Base-by-base conservation (phyloP, 2,329 filamentous ascomycete genomes). In the Pestalotiopsis sp. region DNA sequence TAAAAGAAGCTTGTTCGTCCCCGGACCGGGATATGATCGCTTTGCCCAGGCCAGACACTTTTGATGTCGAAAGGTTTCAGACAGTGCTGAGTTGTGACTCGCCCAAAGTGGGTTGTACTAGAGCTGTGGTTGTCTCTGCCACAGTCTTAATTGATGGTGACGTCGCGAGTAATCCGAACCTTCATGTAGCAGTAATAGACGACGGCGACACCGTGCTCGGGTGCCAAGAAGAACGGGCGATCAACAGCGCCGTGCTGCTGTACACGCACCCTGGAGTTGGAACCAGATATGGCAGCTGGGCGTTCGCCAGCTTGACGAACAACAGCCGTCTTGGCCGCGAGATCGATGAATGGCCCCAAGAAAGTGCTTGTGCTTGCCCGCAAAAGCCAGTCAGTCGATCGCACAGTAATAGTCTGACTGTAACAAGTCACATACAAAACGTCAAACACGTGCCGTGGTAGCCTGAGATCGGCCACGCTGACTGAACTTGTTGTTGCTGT, bases 271-370 rank as follows among this genome's bases (percentile, higher is more conserved):
- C 36, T 25, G 39, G 61, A 64, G 38, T 12, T 49, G 25, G 39
- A 7, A 49, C 61, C 61, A 14, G 38, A 64, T 64, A 39, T 20
- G 61, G 61, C 38, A 64, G 61, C 39, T 64, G 61, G 45, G 38
- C 36, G 49, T 45, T 31, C 20, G 38, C 11, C 36, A 36, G n/a
- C 59, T 62, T 39, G 59, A 39, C 38, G 59, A 20, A n/a, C 36
- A 12, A 36, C 23, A 62, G 14, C 25, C 23, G 45, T n/a, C 45
- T 52, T n/a, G 45, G 20, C 20, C 45, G 20, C 45, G 45, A 52
- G n/a, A 52, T 52, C 9, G 45, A 52, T 11, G 17, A 52, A 52
- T 3, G 17, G 45, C n/a, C 45, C 49, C 25, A 23, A 27, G 23
- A 58, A 58, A 7, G 20, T 58, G 12, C 17, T 59, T 36, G 31